Evolutionary conservation across 2,329 filamentous ascomycete genomes (phyloP).

Genomic region (Botrytis paeoniae): DNA sequence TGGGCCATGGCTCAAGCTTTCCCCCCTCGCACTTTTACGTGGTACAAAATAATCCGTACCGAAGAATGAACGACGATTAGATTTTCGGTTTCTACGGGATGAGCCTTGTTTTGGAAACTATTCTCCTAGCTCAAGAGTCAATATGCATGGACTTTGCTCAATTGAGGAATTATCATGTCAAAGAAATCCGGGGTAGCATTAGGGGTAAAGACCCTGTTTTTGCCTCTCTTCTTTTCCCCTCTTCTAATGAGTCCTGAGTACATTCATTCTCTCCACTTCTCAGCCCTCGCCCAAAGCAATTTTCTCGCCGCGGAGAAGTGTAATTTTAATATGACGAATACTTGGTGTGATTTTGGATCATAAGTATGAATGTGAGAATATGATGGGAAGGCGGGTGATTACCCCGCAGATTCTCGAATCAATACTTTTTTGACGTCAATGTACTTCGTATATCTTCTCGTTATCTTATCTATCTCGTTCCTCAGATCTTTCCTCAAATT

Average conservation of each 20-base stretch:
- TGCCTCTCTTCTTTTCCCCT: not conserved
- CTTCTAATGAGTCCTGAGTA: not conserved
- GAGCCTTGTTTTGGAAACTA: conserved; percentile 12
- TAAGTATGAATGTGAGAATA: not conserved
- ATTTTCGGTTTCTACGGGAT: not conserved
- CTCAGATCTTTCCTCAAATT: not conserved
- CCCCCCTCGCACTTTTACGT: not conserved
- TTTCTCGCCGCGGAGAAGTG: conserved; percentile 7
- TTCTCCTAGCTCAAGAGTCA: conserved; percentile 7
- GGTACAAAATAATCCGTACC: not conserved
- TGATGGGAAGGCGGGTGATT: not conserved
- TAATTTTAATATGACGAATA: not conserved
- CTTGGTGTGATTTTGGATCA: not conserved
- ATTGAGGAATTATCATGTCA: conserved; percentile 32
- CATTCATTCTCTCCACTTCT: not conserved
- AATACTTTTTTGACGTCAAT: not conserved
- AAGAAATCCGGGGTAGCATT: conserved; percentile 32
- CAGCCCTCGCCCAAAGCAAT: not conserved
- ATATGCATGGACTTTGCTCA: conserved; percentile 16
- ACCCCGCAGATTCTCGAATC: conserved; percentile 6
- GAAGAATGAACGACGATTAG: conserved; percentile 1
- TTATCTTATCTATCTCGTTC: conserved; percentile 6
- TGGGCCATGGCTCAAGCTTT: not conserved
- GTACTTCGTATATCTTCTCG: not conserved
- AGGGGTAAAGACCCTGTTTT: conserved; percentile 3